Evolutionary conservation across 2,329 filamentous ascomycete genomes (phyloP).

Genomic region (Penicillium sp.): DNA sequence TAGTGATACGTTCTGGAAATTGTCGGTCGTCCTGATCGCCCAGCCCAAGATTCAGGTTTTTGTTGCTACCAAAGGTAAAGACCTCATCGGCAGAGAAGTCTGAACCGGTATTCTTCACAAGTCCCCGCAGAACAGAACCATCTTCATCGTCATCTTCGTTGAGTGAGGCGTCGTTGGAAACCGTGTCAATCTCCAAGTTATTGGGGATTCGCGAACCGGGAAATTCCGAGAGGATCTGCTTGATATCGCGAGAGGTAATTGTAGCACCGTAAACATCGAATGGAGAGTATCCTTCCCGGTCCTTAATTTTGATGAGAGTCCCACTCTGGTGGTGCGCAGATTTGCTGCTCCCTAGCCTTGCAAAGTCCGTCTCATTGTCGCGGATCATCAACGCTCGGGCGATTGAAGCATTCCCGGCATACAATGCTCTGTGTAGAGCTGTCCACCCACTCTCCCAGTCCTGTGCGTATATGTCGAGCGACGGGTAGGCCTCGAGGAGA

Average conservation of each 20-base stretch:
- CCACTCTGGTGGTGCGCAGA: slow-evolving; percentile 64
- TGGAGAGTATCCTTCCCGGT: slow-evolving; percentile 90
- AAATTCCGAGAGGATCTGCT: slow-evolving; percentile 31
- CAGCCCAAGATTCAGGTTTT: slow-evolving; percentile 88
- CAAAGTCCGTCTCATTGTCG: slow-evolving; percentile 70
- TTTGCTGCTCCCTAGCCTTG: slow-evolving; percentile 51
- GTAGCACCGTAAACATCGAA: slow-evolving; percentile 91
- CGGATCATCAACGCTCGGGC: slow-evolving; percentile 80
- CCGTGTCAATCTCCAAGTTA: slow-evolving; percentile 44
- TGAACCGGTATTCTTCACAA: slow-evolving; percentile 36
- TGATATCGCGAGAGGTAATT: slow-evolving; percentile 75
- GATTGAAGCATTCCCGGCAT: slow-evolving; percentile 84
- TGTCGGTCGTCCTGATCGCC: slow-evolving; percentile 96
- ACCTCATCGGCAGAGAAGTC: slow-evolving; percentile 75
- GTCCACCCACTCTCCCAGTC: slow-evolving; percentile 97
- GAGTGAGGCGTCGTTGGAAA: slow-evolving; percentile 33
- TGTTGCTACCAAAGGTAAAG: slow-evolving; percentile 94
- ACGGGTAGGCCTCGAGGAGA: slow-evolving; percentile 74
- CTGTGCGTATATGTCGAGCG: slow-evolving; percentile 82
- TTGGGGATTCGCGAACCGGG: slow-evolving; percentile 50
- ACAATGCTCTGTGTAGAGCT: slow-evolving; percentile 85
- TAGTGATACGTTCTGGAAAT: slow-evolving; percentile 79
- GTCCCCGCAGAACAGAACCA: slow-evolving; percentile 38
- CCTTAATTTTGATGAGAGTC: slow-evolving; percentile 90
- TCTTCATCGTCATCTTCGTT: slow-evolving; percentile 56